Evolutionary conservation across 306 rosid genomes (phyloP), one percentile per base, ranked within the genome.

Genomic region (Oxytropis ochrocephala): DNA sequence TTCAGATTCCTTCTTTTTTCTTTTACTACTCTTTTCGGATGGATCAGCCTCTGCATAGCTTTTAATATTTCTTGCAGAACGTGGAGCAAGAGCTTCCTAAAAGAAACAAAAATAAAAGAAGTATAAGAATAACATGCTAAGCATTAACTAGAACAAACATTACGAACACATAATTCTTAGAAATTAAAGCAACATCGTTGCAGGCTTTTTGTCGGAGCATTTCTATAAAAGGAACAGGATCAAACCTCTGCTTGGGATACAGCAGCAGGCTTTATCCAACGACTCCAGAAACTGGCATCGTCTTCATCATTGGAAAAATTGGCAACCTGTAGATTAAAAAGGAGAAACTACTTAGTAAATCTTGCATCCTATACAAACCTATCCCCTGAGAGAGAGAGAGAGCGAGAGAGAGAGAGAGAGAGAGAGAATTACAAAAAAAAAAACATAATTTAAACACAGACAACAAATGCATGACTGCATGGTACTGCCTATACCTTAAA

Each of bases 261-360:
- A 16, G 97, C 91, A 11, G 89, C 96, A 5, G 99, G 91, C 83
- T 89, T 89, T 83, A 95, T 95, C 99, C 95, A 87, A 69, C 97
- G 96, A 73, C 99, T 95, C 99, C 99, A 95, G 66, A 95, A 95
- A 82, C 95, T 95, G 49, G 89, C 95, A 89, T 95, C 99, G 72
- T 95, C 99, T 85, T 89, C 97, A 68, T 82, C 89, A 72, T 86
- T 88, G 62, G 84, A 80, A 67, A 95, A 89, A 81, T 87, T 95
- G 69, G 99, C 99, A 76, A 95, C 99, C 99, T 95, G 82, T 16
- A 65, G 8, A 24, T 67, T 18, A 12, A 48, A 52, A 50, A 44
- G 6, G 36, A 44, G 51, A 49, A 33, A 41, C 24, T 46, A 14
- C 16, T 60, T 11, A 67, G 63, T 33, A 58, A 39, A 35, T 39